Base-by-base conservation (phyloP, 2,329 filamentous ascomycete species). In the Capronia coronata region DNA sequence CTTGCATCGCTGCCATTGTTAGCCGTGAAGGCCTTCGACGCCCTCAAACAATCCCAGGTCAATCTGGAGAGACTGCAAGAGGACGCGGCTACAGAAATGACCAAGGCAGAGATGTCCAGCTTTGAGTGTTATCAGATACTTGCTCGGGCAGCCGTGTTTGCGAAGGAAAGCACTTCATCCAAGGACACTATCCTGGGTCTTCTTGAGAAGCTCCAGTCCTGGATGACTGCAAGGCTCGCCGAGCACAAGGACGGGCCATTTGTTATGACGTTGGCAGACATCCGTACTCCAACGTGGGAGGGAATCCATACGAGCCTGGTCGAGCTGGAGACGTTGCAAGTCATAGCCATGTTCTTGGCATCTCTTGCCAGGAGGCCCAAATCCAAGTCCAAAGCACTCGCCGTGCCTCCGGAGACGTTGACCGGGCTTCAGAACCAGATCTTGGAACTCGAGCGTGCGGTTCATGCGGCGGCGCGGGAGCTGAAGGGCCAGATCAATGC, bases 291-390 rank as follows among this genome's bases (percentile, higher is more conserved):
- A 1, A 65, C 66, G 2, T 73, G 71, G 70, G 57, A 63, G 49
- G 71, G 67, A 49, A 60, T 73, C 41, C 71, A 73, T 52, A 46
- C 45, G 13, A 61, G 62, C 41, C 65, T 69, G 51, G 63, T 62
- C 11, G 57, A 67, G 13, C 62, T 73, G 14, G 71, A 73, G 46
- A 66, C 67, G 1, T 52, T 72, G 25, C 70, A 70, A 53, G 66
- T 67, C 3, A 42, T 69, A 16, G 65, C 63, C 6, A 62, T 64
- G 32, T 60, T 72, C 25, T 45, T 63, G n/a, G 40, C 45, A 10
- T 29, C 52, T n/a, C 18, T 53, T 18, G 25, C 42, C 16, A 52
- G 48, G 45, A 55, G 51, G 30, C 27, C 44, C 3, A 44, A 49
- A 21, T 30, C 22, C 10, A 57, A 56, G 27, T 30, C 37, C 1